Conservation (phyloP, 352 stramenopile species). For the Phytophthora tubulina region DNA sequence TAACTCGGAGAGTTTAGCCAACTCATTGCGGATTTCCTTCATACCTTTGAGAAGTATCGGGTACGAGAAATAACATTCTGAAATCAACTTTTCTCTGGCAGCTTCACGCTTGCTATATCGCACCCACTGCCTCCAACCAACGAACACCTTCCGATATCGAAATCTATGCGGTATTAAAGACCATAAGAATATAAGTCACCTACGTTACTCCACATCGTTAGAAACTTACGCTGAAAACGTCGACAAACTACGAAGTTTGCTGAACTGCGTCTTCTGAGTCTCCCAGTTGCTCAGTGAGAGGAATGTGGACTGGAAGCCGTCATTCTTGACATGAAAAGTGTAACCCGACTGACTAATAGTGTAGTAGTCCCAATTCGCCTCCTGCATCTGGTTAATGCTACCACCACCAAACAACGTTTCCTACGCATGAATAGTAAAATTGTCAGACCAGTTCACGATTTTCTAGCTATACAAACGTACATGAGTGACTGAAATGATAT, state of each 20-base stretch:
- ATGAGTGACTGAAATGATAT: conserved; percentile 68
- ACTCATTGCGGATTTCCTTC: conserved; percentile 41
- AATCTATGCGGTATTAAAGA: conserved; percentile 44
- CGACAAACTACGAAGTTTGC: conserved; percentile 32
- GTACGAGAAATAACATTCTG: conserved; percentile 63
- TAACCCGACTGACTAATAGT: conserved; percentile 66
- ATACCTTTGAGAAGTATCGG: conserved; percentile 47
- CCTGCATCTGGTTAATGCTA: conserved; percentile 37
- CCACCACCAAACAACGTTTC: conserved; percentile 37
- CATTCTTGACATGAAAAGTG: conserved; percentile 68
- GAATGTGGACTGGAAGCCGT: conserved; percentile 56
- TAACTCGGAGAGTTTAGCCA: conserved; percentile 40
- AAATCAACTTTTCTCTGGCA: conserved; percentile 53
- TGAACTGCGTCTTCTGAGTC: conserved; percentile 57
- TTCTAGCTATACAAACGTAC: conserved; percentile 32
- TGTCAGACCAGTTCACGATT: too few relatives aligned
- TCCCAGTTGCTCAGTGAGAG: conserved; percentile 62
- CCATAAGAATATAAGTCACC: too few relatives aligned
- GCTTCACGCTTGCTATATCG: conserved; percentile 49
- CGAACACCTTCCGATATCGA: conserved; percentile 73
- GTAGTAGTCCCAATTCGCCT: conserved; percentile 73
- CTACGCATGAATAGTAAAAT: neutral
- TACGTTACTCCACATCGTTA: too few relatives aligned
- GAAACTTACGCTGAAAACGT: conserved; percentile 65
- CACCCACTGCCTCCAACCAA: conserved; percentile 67